Percentiles rank a stretch among this genome's conserved stretches.
These are phyloP conservation scores for Pyrenochaeta sp. DNA, from an alignment of 2,329 filamentous ascomycete species.

Conservation along the genomic window DNA sequence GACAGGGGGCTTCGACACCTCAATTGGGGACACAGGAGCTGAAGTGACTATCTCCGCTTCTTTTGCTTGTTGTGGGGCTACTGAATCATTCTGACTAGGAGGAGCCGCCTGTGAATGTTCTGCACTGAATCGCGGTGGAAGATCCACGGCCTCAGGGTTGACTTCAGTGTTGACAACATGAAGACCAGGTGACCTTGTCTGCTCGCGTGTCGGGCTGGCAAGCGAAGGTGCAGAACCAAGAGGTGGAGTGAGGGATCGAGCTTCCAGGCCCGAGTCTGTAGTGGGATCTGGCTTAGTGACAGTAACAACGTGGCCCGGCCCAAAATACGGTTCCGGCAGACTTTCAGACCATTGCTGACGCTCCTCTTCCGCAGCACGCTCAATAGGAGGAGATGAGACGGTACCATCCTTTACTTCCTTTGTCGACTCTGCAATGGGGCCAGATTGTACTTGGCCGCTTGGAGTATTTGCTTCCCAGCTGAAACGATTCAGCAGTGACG, in stretches of 20 bases:
- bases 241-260: conserved; percentile 23
- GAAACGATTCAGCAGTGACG: conserved; percentile 36
- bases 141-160: conserved; percentile 48
- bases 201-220: conserved; percentile 28
- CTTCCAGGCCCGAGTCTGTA: conserved; percentile 23
- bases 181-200: conserved; percentile 42
- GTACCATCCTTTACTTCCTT: conserved; percentile 14
- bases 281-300: conserved; percentile 31
- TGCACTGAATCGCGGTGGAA: conserved; percentile 45
- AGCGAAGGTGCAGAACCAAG: conserved; percentile 20
- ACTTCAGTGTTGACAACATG: conserved; percentile 55
- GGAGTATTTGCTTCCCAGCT: conserved; percentile 42
- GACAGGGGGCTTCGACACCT: conserved; percentile 18
- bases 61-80: conserved; percentile 10
- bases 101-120: conserved; percentile 22
- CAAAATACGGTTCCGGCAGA: conserved; percentile 36
- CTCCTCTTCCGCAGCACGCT: conserved; percentile 25
- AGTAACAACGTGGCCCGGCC: conserved; percentile 35
- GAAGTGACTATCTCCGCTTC: conserved; percentile 4
- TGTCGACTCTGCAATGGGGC: conserved; percentile 16
- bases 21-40: conserved; percentile 6
- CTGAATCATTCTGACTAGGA: conserved; percentile 16
- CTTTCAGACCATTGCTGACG: conserved; percentile 25
- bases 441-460: conserved; percentile 16
- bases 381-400: conserved; percentile 17